phyloP scores from a whole-genome alignment of 345 rosid genomes.

The Eucalyptus viminalis region DNA sequence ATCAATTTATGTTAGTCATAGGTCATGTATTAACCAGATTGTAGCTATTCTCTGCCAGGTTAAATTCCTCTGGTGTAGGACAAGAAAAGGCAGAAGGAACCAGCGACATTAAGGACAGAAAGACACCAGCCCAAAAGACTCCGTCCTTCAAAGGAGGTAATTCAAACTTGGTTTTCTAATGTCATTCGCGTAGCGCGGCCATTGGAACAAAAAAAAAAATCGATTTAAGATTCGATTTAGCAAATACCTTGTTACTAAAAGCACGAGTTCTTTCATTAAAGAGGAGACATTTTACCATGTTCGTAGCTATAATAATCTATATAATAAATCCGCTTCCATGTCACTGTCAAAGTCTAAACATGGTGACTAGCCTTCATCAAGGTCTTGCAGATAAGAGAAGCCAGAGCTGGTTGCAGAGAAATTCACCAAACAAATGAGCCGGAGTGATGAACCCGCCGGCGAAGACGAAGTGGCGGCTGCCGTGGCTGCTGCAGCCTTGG shows the following conservation, averaged over 20 bases:
- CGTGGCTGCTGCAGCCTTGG: constrained; percentile 44
- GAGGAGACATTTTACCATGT: not conserved
- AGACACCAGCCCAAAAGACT: constrained; percentile 11
- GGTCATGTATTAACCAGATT: not conserved
- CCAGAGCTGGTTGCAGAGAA: constrained; percentile 27
- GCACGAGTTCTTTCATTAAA: not conserved
- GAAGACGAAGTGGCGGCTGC: constrained; percentile 14
- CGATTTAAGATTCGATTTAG: not conserved
- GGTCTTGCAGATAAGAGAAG: constrained; percentile 27
- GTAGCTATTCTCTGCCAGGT: constrained; percentile 5
- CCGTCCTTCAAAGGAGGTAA: constrained; percentile 30
- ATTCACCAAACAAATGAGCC: constrained; percentile 18
- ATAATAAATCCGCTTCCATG: not conserved
- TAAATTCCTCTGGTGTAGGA: constrained; percentile 4
- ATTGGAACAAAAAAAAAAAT: not conserved
- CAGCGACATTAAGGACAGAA: constrained; percentile 1
- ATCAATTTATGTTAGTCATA: not conserved
- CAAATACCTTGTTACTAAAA: not conserved
- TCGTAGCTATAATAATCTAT: not conserved
- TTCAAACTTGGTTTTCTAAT: not conserved
- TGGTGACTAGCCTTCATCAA: not conserved
- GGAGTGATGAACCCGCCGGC: not conserved
- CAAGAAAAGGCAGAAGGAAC: constrained; percentile 2
- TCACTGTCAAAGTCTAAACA: not conserved
- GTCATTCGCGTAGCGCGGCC: not conserved